Evolutionary conservation across 768 basidiomycete genomes (phyloP), one percentile per base, ranked within the genome.

Genomic region (Xerocomus spinulosus): DNA sequence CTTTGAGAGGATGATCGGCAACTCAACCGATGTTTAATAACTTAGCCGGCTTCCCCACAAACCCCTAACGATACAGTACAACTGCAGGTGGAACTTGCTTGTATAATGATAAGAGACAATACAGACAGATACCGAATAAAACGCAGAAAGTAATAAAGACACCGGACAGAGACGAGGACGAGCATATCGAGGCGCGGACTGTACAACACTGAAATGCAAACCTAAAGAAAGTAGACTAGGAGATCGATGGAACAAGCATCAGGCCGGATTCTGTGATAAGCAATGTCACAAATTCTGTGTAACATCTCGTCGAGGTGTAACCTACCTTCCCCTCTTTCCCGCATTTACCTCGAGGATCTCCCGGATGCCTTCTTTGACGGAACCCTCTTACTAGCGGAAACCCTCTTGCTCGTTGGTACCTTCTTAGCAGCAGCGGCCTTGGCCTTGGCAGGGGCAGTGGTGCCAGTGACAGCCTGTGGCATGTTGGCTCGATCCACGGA

Each of bases 391-490:
- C 46, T 44, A 5, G 44, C 20, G n/a, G 68, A 23, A 7, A 62
- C 49, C 28, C 57, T 64, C 59, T 51, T 70, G 38, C 50, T 53
- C 21, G 64, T 51, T 30, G 35, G 63, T 48, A 20, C 56, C 59
- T 66, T 73, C 70, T 67, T 72, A 2, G 59, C 47, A 9, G 70
- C 59, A 3, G 66, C 59, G 23, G 45, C 58, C 52, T 51, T 69
- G 14, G 53, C 63, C 48, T 40, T 73, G 35, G 73, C 50, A 29
- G 75, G 58, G 21, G 76, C 57, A 10, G 68, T 70, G 0, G 71
- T 68, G 9, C 82, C 80, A 32, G 77, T 82, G 21, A 75, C 69
- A 53, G 73, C 70, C 82, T 84, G 55, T 18, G 29, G 8, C 55
- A 25, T 35, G 18, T 55, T 35, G n/a, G 15, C 33, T 40, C 28